phyloP scores from a whole-genome alignment of 208 protist genomes.

The Acanthamoeba sp. region DNA sequence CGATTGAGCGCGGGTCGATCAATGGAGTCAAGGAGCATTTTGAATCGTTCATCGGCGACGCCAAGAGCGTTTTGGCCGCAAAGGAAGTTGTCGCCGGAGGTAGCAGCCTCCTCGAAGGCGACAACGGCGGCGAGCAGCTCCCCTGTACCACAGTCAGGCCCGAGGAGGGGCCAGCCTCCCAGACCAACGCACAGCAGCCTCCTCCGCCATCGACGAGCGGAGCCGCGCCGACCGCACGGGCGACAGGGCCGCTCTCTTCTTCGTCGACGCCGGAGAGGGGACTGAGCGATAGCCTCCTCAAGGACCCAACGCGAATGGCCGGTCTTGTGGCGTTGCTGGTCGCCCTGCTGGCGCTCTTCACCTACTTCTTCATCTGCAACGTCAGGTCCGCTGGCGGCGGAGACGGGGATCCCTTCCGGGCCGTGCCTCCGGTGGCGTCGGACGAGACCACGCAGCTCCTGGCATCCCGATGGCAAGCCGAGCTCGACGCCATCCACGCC shows the following conservation, averaged over 20 bases:
- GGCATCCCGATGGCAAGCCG: not conserved
- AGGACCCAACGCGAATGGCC: constrained; percentile 5
- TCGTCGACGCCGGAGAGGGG: not conserved
- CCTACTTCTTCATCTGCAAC: constrained; percentile 25
- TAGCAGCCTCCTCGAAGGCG: not conserved
- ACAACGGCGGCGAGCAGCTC: not conserved
- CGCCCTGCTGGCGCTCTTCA: not conserved
- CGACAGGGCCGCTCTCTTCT: not conserved
- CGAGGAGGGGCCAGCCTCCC: too few species aligned
- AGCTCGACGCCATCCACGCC: constrained; percentile 35
- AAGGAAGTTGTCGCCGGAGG: not conserved
- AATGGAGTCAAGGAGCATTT: constrained; percentile 72
- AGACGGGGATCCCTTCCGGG: not conserved
- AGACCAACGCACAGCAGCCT: not conserved
- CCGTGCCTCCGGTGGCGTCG: not conserved
- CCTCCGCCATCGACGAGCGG: not conserved
- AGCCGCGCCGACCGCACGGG: not conserved
- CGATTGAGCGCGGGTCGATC: constrained; percentile 67
- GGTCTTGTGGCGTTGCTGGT: not conserved
- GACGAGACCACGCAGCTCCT: constrained; percentile 46
- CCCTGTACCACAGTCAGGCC: not conserved
- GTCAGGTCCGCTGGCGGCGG: too few species aligned
- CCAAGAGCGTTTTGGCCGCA: not conserved
- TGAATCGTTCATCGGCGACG: constrained; percentile 57
- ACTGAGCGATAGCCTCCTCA: not conserved